Evolutionary conservation across 345 rosid genomes (phyloP), one percentile per base, ranked within the genome.

Genomic region (Ailanthus altissimus): DNA sequence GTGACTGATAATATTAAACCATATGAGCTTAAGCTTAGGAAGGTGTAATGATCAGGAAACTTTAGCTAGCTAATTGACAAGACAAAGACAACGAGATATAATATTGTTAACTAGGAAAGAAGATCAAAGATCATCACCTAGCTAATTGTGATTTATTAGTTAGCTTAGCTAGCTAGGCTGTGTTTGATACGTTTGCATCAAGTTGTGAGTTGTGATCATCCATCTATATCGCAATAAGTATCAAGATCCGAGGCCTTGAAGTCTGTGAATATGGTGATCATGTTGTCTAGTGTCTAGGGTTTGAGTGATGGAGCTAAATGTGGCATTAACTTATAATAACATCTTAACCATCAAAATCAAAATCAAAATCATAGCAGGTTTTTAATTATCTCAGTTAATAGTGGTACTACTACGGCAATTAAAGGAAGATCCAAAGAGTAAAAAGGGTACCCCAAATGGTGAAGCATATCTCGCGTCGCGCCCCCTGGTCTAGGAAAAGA

Each of bases 271-370:
- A 58, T 50, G 73, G 62, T 60, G 26, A 32, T 32, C 38, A 3
- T 32, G 1, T 32, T 32, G 38, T 32, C 38, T 32, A 32, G 1
- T 58, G 56, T 64, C 77, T 36, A 66, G 47, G 77, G 43, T 36
- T 75, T 25, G 45, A 56, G 68, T 71, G 68, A 65, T 45, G 77
- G 73, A 65, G 64, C 76, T 63, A 76, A 57, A 67, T 59, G 32
- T 45, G 74, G 73, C 45, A 54, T 74, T n/a, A n/a, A n/a, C n/a
- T n/a, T 11, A 51, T 63, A 42, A 73, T 57, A 42, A 63, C 5
- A 66, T 56, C 78, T 58, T 73, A 73, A 80, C 72, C 79, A 62
- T 80, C 75, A 75, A 75, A 80, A 74, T 75, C 36, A 54, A 65
- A 45, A 46, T 59, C 68, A 32, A 42, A 67, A 25, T 36, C 8